Evolutionary conservation across 1,284 basidiomycete species (phyloP).

Genomic region (Ceratobasidium sp.): DNA sequence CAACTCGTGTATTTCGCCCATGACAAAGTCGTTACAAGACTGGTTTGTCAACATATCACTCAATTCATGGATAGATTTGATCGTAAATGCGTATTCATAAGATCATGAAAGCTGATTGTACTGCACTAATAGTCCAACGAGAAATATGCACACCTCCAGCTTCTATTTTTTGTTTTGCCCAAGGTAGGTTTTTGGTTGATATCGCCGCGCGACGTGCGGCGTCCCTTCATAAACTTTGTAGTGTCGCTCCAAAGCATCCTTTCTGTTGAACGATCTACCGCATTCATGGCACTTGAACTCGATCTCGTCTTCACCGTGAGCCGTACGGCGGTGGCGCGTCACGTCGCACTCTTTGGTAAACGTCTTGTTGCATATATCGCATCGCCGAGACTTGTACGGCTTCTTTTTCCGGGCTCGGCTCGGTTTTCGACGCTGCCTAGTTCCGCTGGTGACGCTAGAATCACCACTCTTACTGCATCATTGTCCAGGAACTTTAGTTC

Average conservation of each 20-base stretch:
- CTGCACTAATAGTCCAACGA: constrained; percentile 4
- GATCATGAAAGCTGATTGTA: constrained; percentile 8
- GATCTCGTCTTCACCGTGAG: constrained; percentile 35
- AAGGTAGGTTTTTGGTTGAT: constrained; percentile 32
- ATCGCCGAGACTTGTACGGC: constrained; percentile 35
- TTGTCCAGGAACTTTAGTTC: neutral
- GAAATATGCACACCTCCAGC: neutral
- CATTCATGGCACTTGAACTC: constrained; percentile 39
- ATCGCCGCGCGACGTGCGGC: constrained; percentile 31
- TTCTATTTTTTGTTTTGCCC: constrained; percentile 35
- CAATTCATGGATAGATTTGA: neutral
- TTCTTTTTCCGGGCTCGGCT: constrained; percentile 30
- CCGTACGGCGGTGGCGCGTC: constrained; percentile 29
- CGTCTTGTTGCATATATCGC: constrained; percentile 38
- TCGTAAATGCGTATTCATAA: constrained; percentile 14
- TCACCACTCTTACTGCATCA: constrained; percentile 28
- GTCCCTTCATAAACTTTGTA: constrained; percentile 38
- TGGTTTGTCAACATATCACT: neutral
- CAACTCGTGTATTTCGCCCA: no score
- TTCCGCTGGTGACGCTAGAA: constrained; percentile 22
- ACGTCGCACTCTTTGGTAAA: constrained; percentile 37
- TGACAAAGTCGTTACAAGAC: no score
- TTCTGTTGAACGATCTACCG: constrained; percentile 30
- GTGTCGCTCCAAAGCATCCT: constrained; percentile 34
- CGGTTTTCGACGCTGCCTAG: constrained; percentile 25